Evolutionary conservation across 140 eudicot species (phyloP).

Genomic region (Flaveria floridana): DNA sequence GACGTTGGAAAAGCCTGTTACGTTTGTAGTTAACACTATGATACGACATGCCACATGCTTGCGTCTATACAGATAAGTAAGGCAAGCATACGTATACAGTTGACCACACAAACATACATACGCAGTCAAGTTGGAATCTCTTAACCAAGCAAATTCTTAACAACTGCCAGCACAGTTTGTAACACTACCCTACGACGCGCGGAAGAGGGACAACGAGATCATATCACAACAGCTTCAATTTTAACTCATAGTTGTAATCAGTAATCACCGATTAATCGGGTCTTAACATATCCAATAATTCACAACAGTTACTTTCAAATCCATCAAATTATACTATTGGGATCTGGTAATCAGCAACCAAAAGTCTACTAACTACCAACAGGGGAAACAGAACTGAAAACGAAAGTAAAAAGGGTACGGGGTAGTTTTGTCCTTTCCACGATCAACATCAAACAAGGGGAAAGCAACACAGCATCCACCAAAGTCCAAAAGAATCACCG

Average conservation of each 20-base stretch:
- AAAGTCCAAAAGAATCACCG: constrained; percentile 30
- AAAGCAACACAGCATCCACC: constrained; percentile 36
- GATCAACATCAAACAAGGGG: constrained; percentile 28
- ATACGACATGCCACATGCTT: background rate
- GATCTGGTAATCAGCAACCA: constrained; percentile 17
- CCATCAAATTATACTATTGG: constrained; percentile 16
- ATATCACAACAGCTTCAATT: constrained; percentile 10
- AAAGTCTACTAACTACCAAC: too few relatives aligned
- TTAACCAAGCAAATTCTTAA: background rate
- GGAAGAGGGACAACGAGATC: background rate
- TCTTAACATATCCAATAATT: background rate
- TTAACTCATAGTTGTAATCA: background rate
- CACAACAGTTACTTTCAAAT: background rate
- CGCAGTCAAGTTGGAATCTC: background rate
- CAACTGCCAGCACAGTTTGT: background rate
- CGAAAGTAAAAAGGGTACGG: constrained; percentile 16
- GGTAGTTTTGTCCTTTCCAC: constrained; percentile 25
- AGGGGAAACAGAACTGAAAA: background rate
- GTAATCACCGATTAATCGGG: background rate
- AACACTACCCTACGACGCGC: background rate
- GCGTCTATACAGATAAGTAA: background rate
- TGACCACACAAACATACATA: background rate
- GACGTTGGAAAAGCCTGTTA: background rate
- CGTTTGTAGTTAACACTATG: constrained; percentile 1
- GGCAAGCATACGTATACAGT: constrained; percentile 1